A percentile compares a stretch with the other conserved stretches of the same genome.
phyloP scores from a whole-genome alignment of 2,329 filamentous ascomycete genomes.

The Penicillium sp. region DNA sequence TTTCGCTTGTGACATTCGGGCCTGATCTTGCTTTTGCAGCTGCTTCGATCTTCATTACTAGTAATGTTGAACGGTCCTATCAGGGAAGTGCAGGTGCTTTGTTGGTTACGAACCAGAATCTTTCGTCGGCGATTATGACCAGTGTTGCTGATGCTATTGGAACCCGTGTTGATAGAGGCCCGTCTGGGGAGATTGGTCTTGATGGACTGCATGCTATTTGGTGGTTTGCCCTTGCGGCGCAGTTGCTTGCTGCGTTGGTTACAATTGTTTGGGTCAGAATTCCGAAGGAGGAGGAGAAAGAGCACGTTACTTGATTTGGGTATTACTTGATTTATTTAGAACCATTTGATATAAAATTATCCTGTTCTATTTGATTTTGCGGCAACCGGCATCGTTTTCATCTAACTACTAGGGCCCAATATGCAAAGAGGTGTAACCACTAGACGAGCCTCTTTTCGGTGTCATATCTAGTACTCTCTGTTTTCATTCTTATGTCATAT shows the following conservation, averaged over 20 bases:
- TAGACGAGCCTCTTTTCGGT: too few species aligned
- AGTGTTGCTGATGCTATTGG: slow-evolving; percentile 42
- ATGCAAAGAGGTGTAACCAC: too few species aligned
- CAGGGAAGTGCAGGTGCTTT: slow-evolving; percentile 50
- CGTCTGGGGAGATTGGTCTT: slow-evolving; percentile 30
- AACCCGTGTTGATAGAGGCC: slow-evolving; percentile 22
- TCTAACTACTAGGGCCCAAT: too few species aligned
- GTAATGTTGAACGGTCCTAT: slow-evolving; percentile 48
- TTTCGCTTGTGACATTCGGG: slow-evolving; percentile 49
- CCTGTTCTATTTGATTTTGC: too few species aligned
- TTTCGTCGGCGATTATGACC: slow-evolving; percentile 46
- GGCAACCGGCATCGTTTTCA: too few species aligned
- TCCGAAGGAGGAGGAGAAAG: slow-evolving; percentile 43
- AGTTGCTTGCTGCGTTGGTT: slow-evolving; percentile 36
- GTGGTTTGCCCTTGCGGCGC: slow-evolving; percentile 44
- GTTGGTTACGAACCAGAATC: slow-evolving; percentile 50
- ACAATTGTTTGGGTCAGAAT: slow-evolving; percentile 44
- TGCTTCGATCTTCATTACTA: slow-evolving; percentile 52
- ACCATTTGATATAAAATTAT: too few species aligned
- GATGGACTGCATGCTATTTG: slow-evolving; percentile 43
- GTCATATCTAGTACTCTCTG: too few species aligned
- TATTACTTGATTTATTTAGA: not conserved
- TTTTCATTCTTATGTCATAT: too few species aligned
- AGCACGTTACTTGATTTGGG: slow-evolving; percentile 28
- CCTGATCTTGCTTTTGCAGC: slow-evolving; percentile 51